Evolutionary conservation across 2,329 filamentous ascomycete genomes (phyloP).

Genomic region (Calonectria hawksworthii): DNA sequence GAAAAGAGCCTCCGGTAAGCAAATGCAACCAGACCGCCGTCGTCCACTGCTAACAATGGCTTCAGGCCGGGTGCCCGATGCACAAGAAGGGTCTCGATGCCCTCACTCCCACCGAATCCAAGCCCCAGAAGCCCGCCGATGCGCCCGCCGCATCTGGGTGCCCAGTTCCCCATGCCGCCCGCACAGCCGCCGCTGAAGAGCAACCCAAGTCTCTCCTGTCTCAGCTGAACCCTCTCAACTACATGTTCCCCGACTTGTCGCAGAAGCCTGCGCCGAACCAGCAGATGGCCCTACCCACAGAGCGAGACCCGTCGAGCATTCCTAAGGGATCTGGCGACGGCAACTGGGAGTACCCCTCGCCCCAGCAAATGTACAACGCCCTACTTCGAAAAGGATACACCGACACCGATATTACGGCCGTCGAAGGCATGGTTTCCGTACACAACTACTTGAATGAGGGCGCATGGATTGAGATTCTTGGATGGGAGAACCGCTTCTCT

Average conservation of each 20-base stretch:
- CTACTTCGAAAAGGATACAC: slow-evolving; percentile 96
- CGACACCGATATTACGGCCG: slow-evolving; percentile 92
- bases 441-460: slow-evolving; percentile 99
- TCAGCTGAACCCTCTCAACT: slow-evolving; percentile 82
- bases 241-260: slow-evolving; percentile 91
- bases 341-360: slow-evolving; percentile 98
- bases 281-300: slow-evolving; percentile 79
- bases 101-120: neutral
- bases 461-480: slow-evolving; percentile 94
- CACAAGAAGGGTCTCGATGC: slow-evolving; percentile 49
- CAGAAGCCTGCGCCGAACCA: slow-evolving; percentile 84
- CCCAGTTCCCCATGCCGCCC: slow-evolving; percentile 60
- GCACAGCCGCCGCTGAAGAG: slow-evolving; percentile 41
- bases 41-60: slow-evolving; percentile 38
- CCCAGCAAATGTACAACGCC: slow-evolving; percentile 99
- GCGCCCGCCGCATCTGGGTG: slow-evolving; percentile 51
- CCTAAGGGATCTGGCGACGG: slow-evolving; percentile 84
- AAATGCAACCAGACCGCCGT: slow-evolving; percentile 2
- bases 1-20: slow-evolving; percentile 52
- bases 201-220: slow-evolving; percentile 64
- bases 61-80: slow-evolving; percentile 69
- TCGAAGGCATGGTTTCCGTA: slow-evolving; percentile 96
- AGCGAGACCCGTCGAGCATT: slow-evolving; percentile 89
- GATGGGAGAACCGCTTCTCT: slow-evolving; percentile 91
- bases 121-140: slow-evolving; percentile 61